Evolutionary conservation across 306 rosid species (phyloP).

Genomic region (Inga laurina): DNA sequence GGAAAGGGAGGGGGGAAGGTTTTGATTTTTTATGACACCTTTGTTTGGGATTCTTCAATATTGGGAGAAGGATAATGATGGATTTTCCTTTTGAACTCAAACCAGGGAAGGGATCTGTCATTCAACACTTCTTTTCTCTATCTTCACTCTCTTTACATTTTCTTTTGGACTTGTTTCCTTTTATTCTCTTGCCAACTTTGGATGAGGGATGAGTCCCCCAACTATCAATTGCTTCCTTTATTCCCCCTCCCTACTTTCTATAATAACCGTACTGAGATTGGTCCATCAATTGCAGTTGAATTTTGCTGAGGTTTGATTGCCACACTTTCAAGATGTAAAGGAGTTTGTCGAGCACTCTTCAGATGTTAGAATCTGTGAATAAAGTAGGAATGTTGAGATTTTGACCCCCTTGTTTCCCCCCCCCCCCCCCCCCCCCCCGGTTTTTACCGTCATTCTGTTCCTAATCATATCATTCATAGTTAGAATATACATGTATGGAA

Average conservation of each 20-base stretch:
- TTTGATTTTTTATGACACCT: no score
- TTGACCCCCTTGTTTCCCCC: neutral
- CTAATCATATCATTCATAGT: slow-evolving; percentile 51
- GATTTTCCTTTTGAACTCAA: neutral
- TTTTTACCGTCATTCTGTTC: slow-evolving; percentile 31
- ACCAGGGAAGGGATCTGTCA: neutral
- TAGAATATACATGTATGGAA: slow-evolving; percentile 59
- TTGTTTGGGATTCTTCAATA: no score
- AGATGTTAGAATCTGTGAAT: slow-evolving; percentile 64
- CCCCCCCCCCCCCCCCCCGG: neutral
- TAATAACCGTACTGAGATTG: neutral
- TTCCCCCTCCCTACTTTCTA: neutral
- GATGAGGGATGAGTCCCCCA: neutral
- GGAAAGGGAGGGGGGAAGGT: no score
- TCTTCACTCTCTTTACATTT: neutral
- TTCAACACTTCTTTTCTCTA: neutral
- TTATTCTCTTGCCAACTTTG: neutral
- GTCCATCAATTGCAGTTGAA: slow-evolving; percentile 35
- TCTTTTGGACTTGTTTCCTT: neutral
- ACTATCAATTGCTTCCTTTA: neutral
- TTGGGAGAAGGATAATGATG: no score
- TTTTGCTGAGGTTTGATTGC: slow-evolving; percentile 43
- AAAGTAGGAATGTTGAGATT: slow-evolving; percentile 58
- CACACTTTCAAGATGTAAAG: slow-evolving; percentile 62
- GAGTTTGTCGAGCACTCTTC: slow-evolving; percentile 49